A percentile compares a stretch with the other conserved stretches of the same genome.
Conservation (phyloP, 192 early-diverging fungal species). For the Podila horticola region DNA sequence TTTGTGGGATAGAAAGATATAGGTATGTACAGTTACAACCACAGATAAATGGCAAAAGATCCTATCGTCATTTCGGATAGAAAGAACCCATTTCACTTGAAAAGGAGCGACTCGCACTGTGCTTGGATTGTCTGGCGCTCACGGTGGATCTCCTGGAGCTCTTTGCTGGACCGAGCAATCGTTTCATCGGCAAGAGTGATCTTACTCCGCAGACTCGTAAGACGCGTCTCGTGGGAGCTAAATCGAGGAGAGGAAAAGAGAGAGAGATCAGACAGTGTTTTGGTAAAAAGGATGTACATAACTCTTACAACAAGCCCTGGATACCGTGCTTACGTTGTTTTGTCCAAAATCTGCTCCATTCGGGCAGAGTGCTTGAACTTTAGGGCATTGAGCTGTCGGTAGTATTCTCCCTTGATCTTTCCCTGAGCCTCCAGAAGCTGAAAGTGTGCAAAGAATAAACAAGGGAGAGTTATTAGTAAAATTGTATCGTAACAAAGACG, state of each 20-base stretch:
- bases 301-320: too few relatives aligned
- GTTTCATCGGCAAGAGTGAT: constrained; percentile 8
- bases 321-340: neutral
- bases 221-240: constrained; percentile 18
- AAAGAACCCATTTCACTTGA: neutral
- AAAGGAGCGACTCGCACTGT: neutral
- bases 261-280: neutral
- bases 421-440: neutral
- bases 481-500: too few relatives aligned
- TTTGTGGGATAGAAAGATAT: too few relatives aligned
- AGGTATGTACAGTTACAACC: too few relatives aligned
- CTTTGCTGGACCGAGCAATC: constrained; percentile 9
- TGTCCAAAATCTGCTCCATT: neutral
- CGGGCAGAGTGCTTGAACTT: neutral
- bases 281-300: neutral
- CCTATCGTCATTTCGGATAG: too few relatives aligned
- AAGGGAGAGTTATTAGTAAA: too few relatives aligned
- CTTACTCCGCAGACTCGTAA: constrained; percentile 5
- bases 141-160: constrained; percentile 9
- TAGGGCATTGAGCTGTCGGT: neutral
- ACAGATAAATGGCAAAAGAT: neutral
- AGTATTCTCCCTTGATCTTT: constrained; percentile 1
- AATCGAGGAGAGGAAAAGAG: neutral
- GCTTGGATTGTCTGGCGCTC: neutral
- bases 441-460: neutral